Conservation (phyloP, 169 alveolate genomes). For the Eimeria zaria region DNA sequence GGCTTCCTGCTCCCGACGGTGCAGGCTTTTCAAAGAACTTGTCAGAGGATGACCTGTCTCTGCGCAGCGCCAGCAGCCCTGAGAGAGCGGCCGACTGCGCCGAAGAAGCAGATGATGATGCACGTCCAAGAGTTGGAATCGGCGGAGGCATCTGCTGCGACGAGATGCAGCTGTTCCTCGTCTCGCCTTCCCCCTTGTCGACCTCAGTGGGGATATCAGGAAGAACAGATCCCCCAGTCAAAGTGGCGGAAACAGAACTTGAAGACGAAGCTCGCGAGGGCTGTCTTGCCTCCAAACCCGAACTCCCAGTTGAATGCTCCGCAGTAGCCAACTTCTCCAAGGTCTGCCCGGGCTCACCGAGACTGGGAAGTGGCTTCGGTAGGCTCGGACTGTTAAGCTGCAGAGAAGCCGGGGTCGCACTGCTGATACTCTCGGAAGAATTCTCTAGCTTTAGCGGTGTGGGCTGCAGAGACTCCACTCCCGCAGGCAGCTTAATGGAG, state of each 20-base stretch:
- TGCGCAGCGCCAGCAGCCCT: not conserved
- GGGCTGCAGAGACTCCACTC: not conserved
- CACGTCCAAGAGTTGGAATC: not conserved
- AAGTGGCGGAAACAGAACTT: not conserved
- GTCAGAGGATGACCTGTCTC: not conserved
- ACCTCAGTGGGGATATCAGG: slow-evolving; percentile 9
- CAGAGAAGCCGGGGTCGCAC: not conserved
- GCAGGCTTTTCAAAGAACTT: not conserved
- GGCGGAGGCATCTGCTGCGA: not conserved
- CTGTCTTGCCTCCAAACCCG: not conserved
- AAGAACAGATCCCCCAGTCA: not conserved
- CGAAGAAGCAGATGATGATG: not conserved
- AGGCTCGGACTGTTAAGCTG: not conserved
- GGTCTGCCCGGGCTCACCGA: slow-evolving; percentile 3
- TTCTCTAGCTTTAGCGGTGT: not conserved
- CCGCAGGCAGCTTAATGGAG: not conserved
- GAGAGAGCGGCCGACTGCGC: not conserved
- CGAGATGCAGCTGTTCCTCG: not conserved
- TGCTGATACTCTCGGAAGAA: not conserved
- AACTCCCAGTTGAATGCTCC: not conserved
- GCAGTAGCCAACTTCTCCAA: not conserved
- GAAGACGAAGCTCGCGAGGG: not conserved
- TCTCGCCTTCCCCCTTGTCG: not conserved
- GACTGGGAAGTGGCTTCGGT: slow-evolving; percentile 19
- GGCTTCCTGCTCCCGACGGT: not conserved